These are phyloP conservation scores for Dittrichia graveolens DNA, from an alignment of 129 eudicot species.

Conservation along the genomic window DNA sequence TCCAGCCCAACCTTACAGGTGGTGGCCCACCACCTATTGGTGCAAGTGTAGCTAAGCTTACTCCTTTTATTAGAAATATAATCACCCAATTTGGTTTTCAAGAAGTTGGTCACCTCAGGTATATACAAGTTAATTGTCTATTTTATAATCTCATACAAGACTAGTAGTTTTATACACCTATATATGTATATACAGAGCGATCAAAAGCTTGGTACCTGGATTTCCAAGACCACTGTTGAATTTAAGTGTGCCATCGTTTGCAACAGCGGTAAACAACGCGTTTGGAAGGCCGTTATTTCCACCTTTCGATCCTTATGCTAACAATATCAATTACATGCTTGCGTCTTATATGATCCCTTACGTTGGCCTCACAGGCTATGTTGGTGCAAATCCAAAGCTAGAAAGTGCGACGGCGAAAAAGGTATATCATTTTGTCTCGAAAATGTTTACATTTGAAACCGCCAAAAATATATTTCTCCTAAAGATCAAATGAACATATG, in stretches of 20 bases:
- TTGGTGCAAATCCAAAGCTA: conserved; percentile 73
- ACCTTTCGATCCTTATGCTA: conserved; percentile 74
- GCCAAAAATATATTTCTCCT: no score
- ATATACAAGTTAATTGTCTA: no score
- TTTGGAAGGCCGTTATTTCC: conserved; percentile 54
- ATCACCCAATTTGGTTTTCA: conserved; percentile 67
- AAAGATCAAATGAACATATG: no score
- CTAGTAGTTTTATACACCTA: no score
- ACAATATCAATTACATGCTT: conserved; percentile 59
- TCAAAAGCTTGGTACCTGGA: conserved; percentile 56
- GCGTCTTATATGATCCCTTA: conserved; percentile 80
- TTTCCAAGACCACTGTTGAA: conserved; percentile 70
- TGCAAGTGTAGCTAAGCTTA: conserved; percentile 46
- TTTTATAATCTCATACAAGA: no score
- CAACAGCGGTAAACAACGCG: conserved; percentile 52
- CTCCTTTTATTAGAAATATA: conserved; percentile 45
- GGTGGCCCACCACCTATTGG: conserved; percentile 85
- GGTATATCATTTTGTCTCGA: conserved; percentile 31
- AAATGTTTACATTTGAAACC: no score
- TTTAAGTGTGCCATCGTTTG: conserved; percentile 55
- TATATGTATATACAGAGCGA: no score
- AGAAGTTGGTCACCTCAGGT: conserved; percentile 80
- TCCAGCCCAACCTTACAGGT: conserved; percentile 53
- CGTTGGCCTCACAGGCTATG: conserved; percentile 86
- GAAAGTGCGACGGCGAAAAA: conserved; percentile 44